Percentiles rank a stretch among this genome's conserved stretches.
phyloP scores from a whole-genome alignment of 2,329 filamentous ascomycete species.

The Cryphonectria parasitica region DNA sequence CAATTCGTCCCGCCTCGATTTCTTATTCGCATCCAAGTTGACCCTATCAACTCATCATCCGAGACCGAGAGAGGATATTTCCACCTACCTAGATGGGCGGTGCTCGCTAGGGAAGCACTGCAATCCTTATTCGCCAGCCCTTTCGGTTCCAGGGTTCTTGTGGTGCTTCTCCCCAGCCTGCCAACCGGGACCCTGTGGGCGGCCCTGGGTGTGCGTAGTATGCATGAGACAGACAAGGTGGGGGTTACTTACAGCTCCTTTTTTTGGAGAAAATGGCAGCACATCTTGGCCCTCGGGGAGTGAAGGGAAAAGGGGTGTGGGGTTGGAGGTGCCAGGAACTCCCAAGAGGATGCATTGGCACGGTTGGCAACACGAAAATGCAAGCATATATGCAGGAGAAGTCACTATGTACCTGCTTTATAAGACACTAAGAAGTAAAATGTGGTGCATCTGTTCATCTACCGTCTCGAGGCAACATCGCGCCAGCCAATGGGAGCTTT shows the following conservation, averaged over 20 bases:
- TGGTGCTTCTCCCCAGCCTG: background rate
- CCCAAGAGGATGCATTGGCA: background rate
- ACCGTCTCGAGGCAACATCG: background rate
- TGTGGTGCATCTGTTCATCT: background rate
- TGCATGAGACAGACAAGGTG: background rate
- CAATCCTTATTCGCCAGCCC: background rate
- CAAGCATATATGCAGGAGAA: background rate
- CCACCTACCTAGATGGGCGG: background rate
- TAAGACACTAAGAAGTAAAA: background rate
- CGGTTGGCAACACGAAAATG: background rate
- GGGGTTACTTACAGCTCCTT: background rate
- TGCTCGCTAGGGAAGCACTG: background rate
- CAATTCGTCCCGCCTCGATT: background rate
- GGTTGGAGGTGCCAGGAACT: too few relatives aligned
- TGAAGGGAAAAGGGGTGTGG: too few relatives aligned
- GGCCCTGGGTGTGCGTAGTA: background rate
- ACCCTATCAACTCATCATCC: conserved; percentile 11
- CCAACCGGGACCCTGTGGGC: background rate
- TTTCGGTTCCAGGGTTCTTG: background rate
- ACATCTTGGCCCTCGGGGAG: background rate
- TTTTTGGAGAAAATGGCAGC: background rate
- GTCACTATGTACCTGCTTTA: too few relatives aligned
- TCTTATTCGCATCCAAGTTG: background rate
- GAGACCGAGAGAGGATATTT: background rate
- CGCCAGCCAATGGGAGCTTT: background rate